These are phyloP conservation scores for Ceratocystis colombiana DNA, from an alignment of 2,329 filamentous ascomycete genomes.

Conservation along the genomic window DNA sequence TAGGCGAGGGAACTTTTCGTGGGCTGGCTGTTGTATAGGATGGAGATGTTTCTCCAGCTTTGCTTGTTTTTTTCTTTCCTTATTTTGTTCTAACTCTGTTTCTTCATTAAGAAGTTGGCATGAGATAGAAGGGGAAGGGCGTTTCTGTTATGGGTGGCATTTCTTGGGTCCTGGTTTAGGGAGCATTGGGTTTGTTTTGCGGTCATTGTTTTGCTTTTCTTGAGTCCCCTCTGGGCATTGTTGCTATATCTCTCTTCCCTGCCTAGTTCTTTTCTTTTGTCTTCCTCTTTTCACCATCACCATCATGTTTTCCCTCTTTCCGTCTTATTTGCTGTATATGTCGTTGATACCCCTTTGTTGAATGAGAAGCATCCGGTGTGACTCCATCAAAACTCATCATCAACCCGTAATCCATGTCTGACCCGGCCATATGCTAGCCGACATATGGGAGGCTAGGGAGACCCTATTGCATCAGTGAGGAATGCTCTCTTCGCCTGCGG, in stretches of 20 bases:
- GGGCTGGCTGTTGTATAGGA: not conserved
- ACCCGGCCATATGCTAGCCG: not conserved
- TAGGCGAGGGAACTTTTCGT: not conserved
- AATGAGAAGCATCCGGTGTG: conserved; percentile 11
- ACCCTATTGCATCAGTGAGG: not conserved
- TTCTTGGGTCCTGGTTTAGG: conserved; percentile 15
- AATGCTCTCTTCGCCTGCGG: not conserved
- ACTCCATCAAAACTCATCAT: not conserved
- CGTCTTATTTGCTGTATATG: conserved; percentile 12
- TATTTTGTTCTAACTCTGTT: not conserved
- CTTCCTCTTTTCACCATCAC: not conserved
- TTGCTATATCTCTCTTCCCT: not conserved
- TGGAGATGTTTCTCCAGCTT: not conserved
- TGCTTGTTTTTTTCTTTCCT: conserved; percentile 3
- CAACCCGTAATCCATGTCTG: too few species aligned
- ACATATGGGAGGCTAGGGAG: not conserved
- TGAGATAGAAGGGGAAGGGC: not conserved
- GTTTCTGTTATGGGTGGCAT: conserved; percentile 9
- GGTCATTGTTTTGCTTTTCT: conserved; percentile 11
- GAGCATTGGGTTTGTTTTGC: conserved; percentile 3
- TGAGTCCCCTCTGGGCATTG: not conserved
- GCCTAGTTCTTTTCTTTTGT: conserved; percentile 5
- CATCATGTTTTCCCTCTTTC: conserved; percentile 12
- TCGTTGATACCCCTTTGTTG: conserved; percentile 23
- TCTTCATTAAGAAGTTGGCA: not conserved